phyloP scores from a whole-genome alignment of 768 basidiomycete species.

The Mycena chlorophos region DNA sequence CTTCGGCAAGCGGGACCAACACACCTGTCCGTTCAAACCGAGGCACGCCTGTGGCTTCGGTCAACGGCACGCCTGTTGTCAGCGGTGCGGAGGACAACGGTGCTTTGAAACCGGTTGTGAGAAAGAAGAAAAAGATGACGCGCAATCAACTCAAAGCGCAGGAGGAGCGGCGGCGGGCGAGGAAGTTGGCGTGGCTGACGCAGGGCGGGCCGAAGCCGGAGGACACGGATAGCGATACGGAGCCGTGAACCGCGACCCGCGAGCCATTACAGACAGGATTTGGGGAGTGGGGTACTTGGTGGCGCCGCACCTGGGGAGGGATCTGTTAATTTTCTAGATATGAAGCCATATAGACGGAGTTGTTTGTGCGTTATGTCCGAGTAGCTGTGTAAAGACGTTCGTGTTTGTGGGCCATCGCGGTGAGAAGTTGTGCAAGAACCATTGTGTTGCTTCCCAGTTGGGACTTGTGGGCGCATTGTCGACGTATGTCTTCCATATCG shows the following conservation, averaged over 20 bases:
- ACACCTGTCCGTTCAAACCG: slow-evolving; percentile 72
- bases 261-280: no score
- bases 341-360: no score
- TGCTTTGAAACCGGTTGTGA: slow-evolving; percentile 42
- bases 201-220: slow-evolving; percentile 82
- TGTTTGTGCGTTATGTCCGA: no score
- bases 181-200: slow-evolving; percentile 82
- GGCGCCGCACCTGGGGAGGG: no score
- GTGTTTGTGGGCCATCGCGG: no score
- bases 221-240: slow-evolving; percentile 69
- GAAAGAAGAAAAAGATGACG: slow-evolving; percentile 91
- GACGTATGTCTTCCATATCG: not conserved
- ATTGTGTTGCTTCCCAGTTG: slow-evolving; percentile 9
- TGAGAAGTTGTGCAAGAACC: no score
- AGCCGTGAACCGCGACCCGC: slow-evolving; percentile 16
- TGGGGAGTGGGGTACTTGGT: no score
- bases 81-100: slow-evolving; percentile 72
- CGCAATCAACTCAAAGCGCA: slow-evolving; percentile 86
- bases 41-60: slow-evolving; percentile 70
- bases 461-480: not conserved
- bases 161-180: slow-evolving; percentile 78
- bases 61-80: slow-evolving; percentile 69
- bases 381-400: no score
- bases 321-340: no score
- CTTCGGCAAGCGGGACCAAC: slow-evolving; percentile 68